These are phyloP conservation scores for Nannochloropsis granulata DNA, from an alignment of 108 stramenopile species.

Conservation along the genomic window DNA sequence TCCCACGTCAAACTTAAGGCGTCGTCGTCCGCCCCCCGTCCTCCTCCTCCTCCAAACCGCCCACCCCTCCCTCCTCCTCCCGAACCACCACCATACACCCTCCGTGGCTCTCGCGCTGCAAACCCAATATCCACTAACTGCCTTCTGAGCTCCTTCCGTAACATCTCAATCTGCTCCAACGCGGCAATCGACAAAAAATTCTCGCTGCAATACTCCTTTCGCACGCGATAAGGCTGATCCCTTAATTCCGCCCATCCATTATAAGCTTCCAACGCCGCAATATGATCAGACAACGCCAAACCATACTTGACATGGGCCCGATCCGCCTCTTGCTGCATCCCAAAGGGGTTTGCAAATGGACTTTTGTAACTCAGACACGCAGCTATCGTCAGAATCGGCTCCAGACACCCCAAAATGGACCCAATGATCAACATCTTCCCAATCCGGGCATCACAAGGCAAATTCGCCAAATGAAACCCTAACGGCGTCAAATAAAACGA, in stretches of 20 bases:
- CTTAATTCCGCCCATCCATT: conserved; percentile 27
- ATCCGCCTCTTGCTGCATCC: conserved; percentile 51
- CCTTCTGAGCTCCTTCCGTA: conserved; percentile 53
- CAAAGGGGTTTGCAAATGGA: not conserved
- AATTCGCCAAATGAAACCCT: conserved; percentile 63
- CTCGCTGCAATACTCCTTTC: conserved; percentile 40
- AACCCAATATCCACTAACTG: conserved; percentile 63
- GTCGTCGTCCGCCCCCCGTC: not conserved
- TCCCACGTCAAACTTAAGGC: too few relatives aligned
- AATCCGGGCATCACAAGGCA: conserved; percentile 69
- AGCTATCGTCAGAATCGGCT: conserved; percentile 57
- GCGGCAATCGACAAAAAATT: conserved; percentile 57
- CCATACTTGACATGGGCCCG: conserved; percentile 52
- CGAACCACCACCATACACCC: not conserved
- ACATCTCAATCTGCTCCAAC: conserved; percentile 54
- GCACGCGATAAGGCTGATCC: not conserved
- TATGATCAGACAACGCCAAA: conserved; percentile 58
- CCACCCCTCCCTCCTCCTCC: not conserved
- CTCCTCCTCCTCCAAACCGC: not conserved
- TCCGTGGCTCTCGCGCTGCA: not conserved
- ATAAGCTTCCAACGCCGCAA: conserved; percentile 70
- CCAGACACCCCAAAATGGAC: conserved; percentile 51
- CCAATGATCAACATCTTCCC: conserved; percentile 62
- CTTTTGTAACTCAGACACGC: conserved; percentile 37
- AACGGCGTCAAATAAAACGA: conserved; percentile 54